Percentiles rank a stretch among this genome's conserved stretches.
These are phyloP conservation scores for Remersonia thermophila DNA, from an alignment of 2,329 filamentous ascomycete genomes.

Conservation along the genomic window DNA sequence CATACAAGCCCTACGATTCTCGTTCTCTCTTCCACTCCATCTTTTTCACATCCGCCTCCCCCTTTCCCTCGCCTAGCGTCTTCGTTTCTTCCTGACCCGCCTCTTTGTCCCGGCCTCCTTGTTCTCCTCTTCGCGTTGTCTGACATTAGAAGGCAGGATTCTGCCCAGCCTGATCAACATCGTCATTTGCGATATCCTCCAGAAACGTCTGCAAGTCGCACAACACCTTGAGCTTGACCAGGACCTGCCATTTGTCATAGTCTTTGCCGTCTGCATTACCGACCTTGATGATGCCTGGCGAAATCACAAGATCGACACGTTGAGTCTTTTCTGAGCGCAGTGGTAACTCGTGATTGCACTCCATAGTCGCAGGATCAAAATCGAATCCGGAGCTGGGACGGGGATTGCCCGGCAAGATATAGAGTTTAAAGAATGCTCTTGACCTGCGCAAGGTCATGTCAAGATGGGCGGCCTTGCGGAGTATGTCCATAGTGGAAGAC, in stretches of 20 bases:
- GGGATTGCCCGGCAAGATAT: conserved; percentile 2
- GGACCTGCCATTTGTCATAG: conserved; percentile 4
- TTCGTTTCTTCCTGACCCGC: no score
- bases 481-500: no score
- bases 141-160: no score
- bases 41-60: no score
- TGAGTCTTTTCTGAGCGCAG: no score
- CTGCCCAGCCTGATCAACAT: no score
- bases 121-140: no score
- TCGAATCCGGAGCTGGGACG: conserved; percentile 1
- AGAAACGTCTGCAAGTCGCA: neutral
- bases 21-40: no score
- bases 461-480: conserved; percentile 1
- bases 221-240: conserved; percentile 8
- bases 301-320: conserved; percentile 4
- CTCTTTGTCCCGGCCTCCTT: no score
- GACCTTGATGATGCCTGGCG: conserved; percentile 8
- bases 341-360: neutral
- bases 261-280: conserved; percentile 6
- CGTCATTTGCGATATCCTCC: no score
- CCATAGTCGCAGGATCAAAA: conserved; percentile 8
- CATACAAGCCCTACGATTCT: no score
- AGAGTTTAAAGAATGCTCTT: conserved; percentile 6
- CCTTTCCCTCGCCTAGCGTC: no score
- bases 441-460: conserved; percentile 7